Base-by-base conservation (phyloP, 108 stramenopile genomes). In the Cyclotella sp. region DNA sequence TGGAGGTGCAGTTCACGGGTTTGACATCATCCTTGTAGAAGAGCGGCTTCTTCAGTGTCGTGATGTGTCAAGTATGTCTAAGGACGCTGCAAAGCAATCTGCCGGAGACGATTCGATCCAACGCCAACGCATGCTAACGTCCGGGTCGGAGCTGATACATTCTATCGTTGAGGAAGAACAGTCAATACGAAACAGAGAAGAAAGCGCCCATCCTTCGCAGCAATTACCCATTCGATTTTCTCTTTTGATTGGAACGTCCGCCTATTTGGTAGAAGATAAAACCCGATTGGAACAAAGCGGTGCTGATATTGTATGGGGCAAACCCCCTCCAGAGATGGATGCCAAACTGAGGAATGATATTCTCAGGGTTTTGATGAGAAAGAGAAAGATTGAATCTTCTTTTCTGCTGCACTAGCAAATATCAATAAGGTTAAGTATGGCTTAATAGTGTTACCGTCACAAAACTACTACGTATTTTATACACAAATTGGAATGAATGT, bases 271-370 rank as follows among this genome's bases (percentile, higher is more conserved):
- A 18, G 65, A 78, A 18, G 82, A 89, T 72, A 53, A 68, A 54
- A 73, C 71, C 15, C 53, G 51, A 40, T 52, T 91, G 16, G 54
- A 55, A 34, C 49, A 74, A 55, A 79, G 81, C 40, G 88, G 88
- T 28, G 82, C 88, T n/a, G 90, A 91, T 68, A 54, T 87, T 63
- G 63, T 89, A 13, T 91, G 88, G 86, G 85, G 86, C 21, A 91
- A 89, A 53, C 90, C 90, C 6, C 88, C 88, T 28, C 90, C 90
- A 12, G 65, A 73, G 18, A 85, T 91, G 65, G 79, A 85, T 57
- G 63, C 40, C 15, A 45, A 68, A 18, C 77, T 89, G 41, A 64
- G 90, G 27, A 87, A 84, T 54, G 63, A 87, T 9, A 43, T 90
- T 14, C 64, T 90, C 26, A 40, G 71, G 30, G 69, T 26, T 26